Evolutionary conservation across 176 grass and related monocot genomes (phyloP).

Genomic region (Cocos nucifera): DNA sequence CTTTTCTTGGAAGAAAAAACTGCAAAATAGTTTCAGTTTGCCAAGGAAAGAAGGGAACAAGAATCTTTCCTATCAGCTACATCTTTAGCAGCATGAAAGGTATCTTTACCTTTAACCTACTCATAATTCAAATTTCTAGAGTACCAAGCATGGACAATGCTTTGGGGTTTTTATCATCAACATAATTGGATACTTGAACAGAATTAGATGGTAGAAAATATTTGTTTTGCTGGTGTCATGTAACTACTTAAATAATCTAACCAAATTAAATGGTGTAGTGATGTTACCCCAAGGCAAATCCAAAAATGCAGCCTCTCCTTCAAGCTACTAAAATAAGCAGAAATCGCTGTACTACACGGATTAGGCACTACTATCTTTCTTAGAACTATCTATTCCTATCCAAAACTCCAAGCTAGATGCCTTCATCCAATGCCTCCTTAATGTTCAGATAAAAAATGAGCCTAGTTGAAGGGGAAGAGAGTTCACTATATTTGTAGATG

Average conservation of each 20-base stretch:
- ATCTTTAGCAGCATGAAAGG: conserved; percentile 76
- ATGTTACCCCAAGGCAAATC: conserved; percentile 78
- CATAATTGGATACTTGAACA: conserved; percentile 89
- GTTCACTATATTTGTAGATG: conserved; percentile 7
- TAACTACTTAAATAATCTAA: conserved; percentile 74
- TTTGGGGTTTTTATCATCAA: conserved; percentile 87
- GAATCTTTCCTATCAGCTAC: conserved; percentile 71
- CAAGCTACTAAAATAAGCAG: conserved; percentile 60
- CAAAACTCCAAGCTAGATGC: conserved; percentile 66
- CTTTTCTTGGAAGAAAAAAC: conserved; percentile 81
- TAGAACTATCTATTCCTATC: conserved; percentile 35
- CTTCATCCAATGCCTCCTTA: conserved; percentile 81
- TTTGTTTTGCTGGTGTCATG: conserved; percentile 59
- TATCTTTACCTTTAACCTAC: conserved; percentile 86
- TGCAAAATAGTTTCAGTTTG: conserved; percentile 99
- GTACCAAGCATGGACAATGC: conserved; percentile 78
- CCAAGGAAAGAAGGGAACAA: conserved; percentile 75
- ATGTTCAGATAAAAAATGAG: conserved; percentile 22
- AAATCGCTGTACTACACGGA: conserved; percentile 57
- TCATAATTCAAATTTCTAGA: conserved; percentile 75
- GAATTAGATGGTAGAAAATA: conserved; percentile 67
- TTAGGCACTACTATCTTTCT: conserved; percentile 30
- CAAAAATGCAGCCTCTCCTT: conserved; percentile 50
- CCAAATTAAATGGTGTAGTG: conserved; percentile 82
- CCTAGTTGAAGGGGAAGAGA: background rate